Percentiles rank a stretch among this genome's conserved stretches.
Conservation (phyloP, 371 early-diverging fungal species). For the Mucor saturninus region DNA sequence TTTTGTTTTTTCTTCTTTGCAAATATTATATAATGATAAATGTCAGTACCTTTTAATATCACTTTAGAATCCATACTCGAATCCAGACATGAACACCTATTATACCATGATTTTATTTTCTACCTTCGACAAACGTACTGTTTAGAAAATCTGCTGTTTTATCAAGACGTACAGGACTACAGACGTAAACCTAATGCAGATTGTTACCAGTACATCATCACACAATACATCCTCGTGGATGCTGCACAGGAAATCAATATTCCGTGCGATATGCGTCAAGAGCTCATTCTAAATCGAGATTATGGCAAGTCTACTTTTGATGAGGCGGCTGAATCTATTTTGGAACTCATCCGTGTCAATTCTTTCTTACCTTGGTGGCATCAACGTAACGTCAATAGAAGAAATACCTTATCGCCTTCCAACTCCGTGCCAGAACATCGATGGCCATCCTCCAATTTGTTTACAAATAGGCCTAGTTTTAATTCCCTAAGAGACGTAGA, state of each 20-base stretch:
- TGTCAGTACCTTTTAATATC: slow-evolving; percentile 9
- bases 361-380: slow-evolving; percentile 25
- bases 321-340: slow-evolving; percentile 34
- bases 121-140: slow-evolving; percentile 43
- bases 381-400: not conserved
- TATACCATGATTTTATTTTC: slow-evolving; percentile 31
- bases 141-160: slow-evolving; percentile 45
- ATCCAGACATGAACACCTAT: slow-evolving; percentile 17
- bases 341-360: slow-evolving; percentile 44
- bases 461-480: slow-evolving; percentile 19
- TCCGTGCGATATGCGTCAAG: slow-evolving; percentile 49
- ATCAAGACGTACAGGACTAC: slow-evolving; percentile 44
- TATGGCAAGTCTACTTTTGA: slow-evolving; percentile 25
- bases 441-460: not conserved
- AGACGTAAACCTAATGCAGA: slow-evolving; percentile 5
- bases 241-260: slow-evolving; percentile 52
- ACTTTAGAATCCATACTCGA: slow-evolving; percentile 39
- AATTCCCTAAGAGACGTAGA: slow-evolving; percentile 13
- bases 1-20: slow-evolving; percentile 15
- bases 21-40: not conserved
- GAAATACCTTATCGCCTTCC: slow-evolving; percentile 15
- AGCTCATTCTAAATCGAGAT: slow-evolving; percentile 24
- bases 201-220: slow-evolving; percentile 32
- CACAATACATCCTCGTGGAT: slow-evolving; percentile 35
- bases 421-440: slow-evolving; percentile 17